Percentiles rank a stretch among this genome's conserved stretches.
These are phyloP conservation scores for Alloteropsis angusta DNA, from an alignment of 202 grass and related monocot genomes.

Conservation along the genomic window DNA sequence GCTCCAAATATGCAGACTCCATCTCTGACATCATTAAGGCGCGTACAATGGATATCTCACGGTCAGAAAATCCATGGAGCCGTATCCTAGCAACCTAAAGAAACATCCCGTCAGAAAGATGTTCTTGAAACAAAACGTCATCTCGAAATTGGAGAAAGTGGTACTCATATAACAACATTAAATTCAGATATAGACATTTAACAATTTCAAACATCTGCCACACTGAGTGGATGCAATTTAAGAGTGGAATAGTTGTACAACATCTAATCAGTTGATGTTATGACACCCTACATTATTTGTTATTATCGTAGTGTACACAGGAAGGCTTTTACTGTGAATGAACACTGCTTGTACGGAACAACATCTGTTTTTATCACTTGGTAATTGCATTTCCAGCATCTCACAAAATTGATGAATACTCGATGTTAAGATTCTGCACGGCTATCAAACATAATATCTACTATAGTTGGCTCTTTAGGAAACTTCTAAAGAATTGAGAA, in stretches of 20 bases:
- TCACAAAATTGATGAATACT: neutral
- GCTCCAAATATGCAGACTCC: constrained; percentile 91
- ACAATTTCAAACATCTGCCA: neutral
- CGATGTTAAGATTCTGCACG: neutral
- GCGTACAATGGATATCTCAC: constrained; percentile 92
- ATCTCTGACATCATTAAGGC: constrained; percentile 99
- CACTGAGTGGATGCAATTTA: neutral
- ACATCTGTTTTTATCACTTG: neutral
- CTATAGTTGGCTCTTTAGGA: neutral
- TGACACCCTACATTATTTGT: neutral
- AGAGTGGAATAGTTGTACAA: neutral
- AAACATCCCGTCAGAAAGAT: constrained; percentile 3
- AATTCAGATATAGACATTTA: neutral
- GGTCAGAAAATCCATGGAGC: constrained; percentile 93
- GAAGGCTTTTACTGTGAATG: neutral
- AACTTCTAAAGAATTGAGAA: neutral
- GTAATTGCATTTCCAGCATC: neutral
- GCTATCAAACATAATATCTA: neutral
- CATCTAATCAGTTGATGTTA: constrained; percentile 7
- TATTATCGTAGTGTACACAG: neutral
- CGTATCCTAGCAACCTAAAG: constrained; percentile 84
- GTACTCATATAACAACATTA: neutral
- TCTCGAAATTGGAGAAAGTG: constrained; percentile 10
- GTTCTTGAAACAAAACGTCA: constrained; percentile 16
- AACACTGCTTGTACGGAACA: neutral